Evolutionary conservation across 495 filamentous ascomycete genomes (phyloP).

Genomic region (Hypoxylon intermedium): DNA sequence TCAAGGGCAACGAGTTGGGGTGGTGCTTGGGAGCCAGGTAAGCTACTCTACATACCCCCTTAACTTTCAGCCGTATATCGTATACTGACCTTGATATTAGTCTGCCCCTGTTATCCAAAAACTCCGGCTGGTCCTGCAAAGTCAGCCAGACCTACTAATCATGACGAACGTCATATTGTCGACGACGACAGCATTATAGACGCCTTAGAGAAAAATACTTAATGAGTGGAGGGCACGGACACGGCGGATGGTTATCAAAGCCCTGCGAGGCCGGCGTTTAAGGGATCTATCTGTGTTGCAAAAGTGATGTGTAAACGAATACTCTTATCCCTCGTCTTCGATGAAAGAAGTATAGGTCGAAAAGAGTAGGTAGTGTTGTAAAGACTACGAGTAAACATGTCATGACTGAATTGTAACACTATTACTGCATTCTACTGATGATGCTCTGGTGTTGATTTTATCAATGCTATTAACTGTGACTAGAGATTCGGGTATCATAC

Average conservation of each 20-base stretch:
- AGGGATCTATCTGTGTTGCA: constrained; percentile 8
- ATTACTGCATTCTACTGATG: too few relatives aligned
- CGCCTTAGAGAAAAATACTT: constrained; percentile 11
- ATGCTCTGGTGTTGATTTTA: too few relatives aligned
- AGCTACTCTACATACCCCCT: constrained; percentile 37
- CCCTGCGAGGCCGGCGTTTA: constrained; percentile 34
- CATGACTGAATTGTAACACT: not conserved
- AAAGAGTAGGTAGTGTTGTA: not conserved
- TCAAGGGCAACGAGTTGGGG: constrained; percentile 93
- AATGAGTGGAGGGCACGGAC: constrained; percentile 22
- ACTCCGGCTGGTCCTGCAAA: constrained; percentile 60
- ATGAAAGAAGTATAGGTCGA: not conserved
- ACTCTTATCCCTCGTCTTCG: constrained; percentile 5
- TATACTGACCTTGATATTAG: constrained; percentile 53
- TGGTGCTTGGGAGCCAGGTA: constrained; percentile 98
- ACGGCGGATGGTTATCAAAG: constrained; percentile 8
- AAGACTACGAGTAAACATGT: constrained; percentile 18
- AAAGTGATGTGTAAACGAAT: constrained; percentile 7
- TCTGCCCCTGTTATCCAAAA: constrained; percentile 53
- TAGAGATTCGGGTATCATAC: constrained; percentile 33
- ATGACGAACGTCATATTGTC: not conserved
- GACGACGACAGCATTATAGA: constrained; percentile 14
- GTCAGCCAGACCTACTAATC: constrained; percentile 52
- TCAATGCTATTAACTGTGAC: not conserved
- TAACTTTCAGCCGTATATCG: constrained; percentile 1